Conservation (phyloP, 1,284 basidiomycete species). For the Chalciporus sp. region DNA sequence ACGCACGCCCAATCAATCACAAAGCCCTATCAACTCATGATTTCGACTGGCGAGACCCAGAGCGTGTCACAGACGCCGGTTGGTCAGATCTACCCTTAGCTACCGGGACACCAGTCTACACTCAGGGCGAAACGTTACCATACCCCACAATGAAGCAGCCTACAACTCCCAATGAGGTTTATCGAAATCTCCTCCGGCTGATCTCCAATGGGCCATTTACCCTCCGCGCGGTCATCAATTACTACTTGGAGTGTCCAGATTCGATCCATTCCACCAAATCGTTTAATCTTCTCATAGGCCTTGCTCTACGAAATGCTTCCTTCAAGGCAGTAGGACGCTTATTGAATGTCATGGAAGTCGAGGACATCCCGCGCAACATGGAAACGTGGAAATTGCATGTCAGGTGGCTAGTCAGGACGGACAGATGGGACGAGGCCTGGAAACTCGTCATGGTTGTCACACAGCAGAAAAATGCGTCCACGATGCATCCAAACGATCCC, state of each 20-base stretch:
- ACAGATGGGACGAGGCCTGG: constrained; percentile 55
- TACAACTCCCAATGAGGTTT: constrained; percentile 38
- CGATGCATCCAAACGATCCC: constrained; percentile 1
- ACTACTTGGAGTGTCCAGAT: constrained; percentile 45
- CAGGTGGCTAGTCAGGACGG: constrained; percentile 50
- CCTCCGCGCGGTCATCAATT: constrained; percentile 48
- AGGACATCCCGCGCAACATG: constrained; percentile 39
- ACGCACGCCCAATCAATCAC: constrained; percentile 11
- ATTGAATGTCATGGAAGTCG: constrained; percentile 42
- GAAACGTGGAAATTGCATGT: constrained; percentile 51
- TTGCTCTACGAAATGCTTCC: constrained; percentile 46
- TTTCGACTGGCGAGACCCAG: constrained; percentile 15
- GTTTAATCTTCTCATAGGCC: constrained; percentile 54
- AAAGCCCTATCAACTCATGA: constrained; percentile 11
- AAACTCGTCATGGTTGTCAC: constrained; percentile 30
- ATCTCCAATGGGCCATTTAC: constrained; percentile 31
- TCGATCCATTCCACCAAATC: constrained; percentile 48
- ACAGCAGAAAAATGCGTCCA: not conserved
- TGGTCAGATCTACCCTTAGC: constrained; percentile 8
- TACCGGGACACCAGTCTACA: constrained; percentile 2
- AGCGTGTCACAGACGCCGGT: constrained; percentile 3
- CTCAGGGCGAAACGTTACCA: constrained; percentile 2
- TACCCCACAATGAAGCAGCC: constrained; percentile 13
- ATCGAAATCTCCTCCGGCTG: constrained; percentile 48
- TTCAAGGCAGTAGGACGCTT: constrained; percentile 46